Evolutionary conservation across 345 rosid species (phyloP).

Genomic region (Bruguiera sexangula): DNA sequence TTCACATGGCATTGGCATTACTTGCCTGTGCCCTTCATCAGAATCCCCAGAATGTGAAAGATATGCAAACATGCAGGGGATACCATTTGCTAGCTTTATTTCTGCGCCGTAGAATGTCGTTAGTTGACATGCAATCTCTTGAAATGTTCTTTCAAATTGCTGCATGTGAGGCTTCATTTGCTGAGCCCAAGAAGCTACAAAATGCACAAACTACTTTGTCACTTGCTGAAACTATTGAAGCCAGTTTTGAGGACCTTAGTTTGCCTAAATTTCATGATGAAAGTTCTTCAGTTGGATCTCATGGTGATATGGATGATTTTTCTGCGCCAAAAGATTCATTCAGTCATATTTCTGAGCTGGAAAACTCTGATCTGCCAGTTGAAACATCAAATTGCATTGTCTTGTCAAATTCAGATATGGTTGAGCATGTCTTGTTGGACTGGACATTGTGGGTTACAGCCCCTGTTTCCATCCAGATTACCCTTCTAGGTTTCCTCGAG

Average conservation of each 20-base stretch:
- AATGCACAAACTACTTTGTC: slow-evolving; percentile 36
- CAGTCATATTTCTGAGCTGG: slow-evolving; percentile 93
- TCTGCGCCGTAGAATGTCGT: slow-evolving; percentile 77
- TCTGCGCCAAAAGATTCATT: slow-evolving; percentile 82
- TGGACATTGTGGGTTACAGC: slow-evolving; percentile 99
- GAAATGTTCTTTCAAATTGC: slow-evolving; percentile 97
- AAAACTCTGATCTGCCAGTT: slow-evolving; percentile 67
- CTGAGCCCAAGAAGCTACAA: slow-evolving; percentile 79
- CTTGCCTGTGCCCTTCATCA: slow-evolving; percentile 96
- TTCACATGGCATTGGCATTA: slow-evolving; percentile 87
- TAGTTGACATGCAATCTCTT: slow-evolving; percentile 94
- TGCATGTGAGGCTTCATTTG: slow-evolving; percentile 98
- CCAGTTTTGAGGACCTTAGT: slow-evolving; percentile 76
- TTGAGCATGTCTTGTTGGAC: slow-evolving; percentile 97
- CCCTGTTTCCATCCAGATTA: slow-evolving; percentile 87
- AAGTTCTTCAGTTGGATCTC: slow-evolving; percentile 84
- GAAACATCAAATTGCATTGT: slow-evolving; percentile 97
- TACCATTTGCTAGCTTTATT: slow-evolving; percentile 95
- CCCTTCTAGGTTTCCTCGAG: slow-evolving; percentile 92
- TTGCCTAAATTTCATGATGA: slow-evolving; percentile 79
- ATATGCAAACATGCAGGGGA: slow-evolving; percentile 95
- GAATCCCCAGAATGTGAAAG: slow-evolving; percentile 89
- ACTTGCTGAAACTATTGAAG: slow-evolving; percentile 53
- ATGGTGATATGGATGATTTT: slow-evolving; percentile 93
- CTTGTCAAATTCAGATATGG: slow-evolving; percentile 95